phyloP scores from a whole-genome alignment of 2,329 filamentous ascomycete species.

The Aspergillus puulaauensis region DNA sequence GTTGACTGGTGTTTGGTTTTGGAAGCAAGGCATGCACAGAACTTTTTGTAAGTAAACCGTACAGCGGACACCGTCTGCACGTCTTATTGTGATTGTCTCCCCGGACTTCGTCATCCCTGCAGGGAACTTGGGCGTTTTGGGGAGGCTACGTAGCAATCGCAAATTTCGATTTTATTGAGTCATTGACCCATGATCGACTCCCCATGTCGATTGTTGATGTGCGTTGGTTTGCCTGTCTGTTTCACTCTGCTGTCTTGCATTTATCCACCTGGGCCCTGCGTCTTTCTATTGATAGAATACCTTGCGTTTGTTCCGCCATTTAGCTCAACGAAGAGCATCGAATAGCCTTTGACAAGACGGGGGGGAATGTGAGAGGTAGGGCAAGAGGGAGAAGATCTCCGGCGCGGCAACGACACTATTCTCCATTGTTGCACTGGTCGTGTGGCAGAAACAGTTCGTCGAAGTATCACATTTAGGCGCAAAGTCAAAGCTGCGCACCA shows the following conservation, averaged over 20 bases:
- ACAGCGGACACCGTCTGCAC: neutral
- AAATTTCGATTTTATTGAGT: neutral
- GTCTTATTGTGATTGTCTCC: neutral
- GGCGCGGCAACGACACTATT: neutral
- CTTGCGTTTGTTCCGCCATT: too few species aligned
- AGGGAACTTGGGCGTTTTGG: neutral
- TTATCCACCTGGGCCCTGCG: too few species aligned
- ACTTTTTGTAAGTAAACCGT: too few species aligned
- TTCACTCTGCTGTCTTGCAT: too few species aligned
- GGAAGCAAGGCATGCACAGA: neutral
- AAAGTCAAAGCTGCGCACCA: constrained; percentile 1
- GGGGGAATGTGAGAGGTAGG: neutral
- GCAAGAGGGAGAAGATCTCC: neutral
- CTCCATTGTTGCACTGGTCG: neutral
- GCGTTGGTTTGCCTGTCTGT: neutral
- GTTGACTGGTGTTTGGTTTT: neutral
- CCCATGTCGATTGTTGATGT: neutral
- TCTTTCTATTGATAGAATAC: too few species aligned
- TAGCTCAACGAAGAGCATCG: too few species aligned
- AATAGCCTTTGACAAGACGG: too few species aligned
- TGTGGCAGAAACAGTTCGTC: neutral
- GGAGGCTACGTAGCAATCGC: neutral
- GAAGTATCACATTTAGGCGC: neutral
- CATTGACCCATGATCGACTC: neutral
- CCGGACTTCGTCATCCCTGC: neutral